Conservation (phyloP, 2,329 filamentous ascomycete genomes). For the Talaromyces marneffei region DNA sequence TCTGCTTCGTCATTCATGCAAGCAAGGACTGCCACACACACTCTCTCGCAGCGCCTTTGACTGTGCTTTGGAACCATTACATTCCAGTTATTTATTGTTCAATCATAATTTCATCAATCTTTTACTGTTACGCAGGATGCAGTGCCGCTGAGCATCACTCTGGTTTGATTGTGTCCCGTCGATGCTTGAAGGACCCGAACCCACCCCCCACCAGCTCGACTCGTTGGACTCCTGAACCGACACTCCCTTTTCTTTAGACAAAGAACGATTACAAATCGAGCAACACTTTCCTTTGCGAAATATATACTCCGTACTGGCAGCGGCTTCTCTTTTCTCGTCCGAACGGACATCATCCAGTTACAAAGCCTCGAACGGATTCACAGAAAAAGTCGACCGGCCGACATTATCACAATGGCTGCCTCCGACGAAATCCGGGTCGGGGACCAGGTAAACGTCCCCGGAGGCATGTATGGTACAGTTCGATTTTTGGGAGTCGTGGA, state of each 20-base stretch:
- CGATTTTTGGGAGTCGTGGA: conserved; percentile 82
- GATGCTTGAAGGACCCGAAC: background rate
- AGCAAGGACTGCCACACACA: conserved; percentile 1
- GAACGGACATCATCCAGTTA: background rate
- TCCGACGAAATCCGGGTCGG: conserved; percentile 61
- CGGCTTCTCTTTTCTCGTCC: background rate
- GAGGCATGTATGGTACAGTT: conserved; percentile 83
- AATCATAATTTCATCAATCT: background rate
- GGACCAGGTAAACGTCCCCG: conserved; percentile 84
- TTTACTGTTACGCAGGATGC: background rate
- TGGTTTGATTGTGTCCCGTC: background rate
- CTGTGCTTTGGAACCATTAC: background rate
- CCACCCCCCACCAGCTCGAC: conserved; percentile 6
- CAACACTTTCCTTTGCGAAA: background rate
- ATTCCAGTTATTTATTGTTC: background rate
- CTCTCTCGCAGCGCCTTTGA: background rate
- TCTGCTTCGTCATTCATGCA: background rate
- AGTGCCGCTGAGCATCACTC: background rate
- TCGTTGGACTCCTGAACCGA: background rate
- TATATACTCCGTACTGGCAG: background rate
- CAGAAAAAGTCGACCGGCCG: background rate
- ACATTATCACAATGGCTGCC: conserved; percentile 27
- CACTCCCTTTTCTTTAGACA: background rate
- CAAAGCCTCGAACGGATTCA: background rate
- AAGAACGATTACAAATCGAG: conserved; percentile 8